Percentiles rank a stretch among this genome's conserved stretches.
Conservation (phyloP, 106 monocot species). For the Dioscorea zingiberensis region DNA sequence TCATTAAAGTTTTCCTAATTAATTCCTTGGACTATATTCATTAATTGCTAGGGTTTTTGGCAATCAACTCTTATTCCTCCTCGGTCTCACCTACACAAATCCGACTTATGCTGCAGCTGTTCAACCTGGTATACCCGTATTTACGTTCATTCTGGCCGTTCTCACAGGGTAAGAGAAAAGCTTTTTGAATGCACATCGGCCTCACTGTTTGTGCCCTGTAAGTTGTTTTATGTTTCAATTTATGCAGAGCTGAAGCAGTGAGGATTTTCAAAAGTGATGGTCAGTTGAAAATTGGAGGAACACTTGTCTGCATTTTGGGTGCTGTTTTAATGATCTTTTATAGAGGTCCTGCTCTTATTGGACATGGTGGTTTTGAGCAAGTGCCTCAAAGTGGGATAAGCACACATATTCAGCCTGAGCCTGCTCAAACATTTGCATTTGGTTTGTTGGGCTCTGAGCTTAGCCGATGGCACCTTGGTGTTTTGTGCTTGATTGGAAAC, state of each 20-base stretch:
- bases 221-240: neutral
- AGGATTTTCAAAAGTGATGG: slow-evolving; percentile 57
- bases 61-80: slow-evolving; percentile 83
- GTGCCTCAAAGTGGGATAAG: slow-evolving; percentile 15
- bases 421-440: slow-evolving; percentile 16
- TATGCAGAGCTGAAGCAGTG: slow-evolving; percentile 53
- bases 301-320: slow-evolving; percentile 57
- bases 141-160: slow-evolving; percentile 75
- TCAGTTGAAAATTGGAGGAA: slow-evolving; percentile 53
- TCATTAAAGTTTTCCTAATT: neutral
- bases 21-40: neutral
- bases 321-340: slow-evolving; percentile 73
- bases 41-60: slow-evolving; percentile 60
- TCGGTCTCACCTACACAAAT: slow-evolving; percentile 83
- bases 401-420: slow-evolving; percentile 17
- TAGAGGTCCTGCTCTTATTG: slow-evolving; percentile 62
- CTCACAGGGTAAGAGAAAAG: slow-evolving; percentile 35
- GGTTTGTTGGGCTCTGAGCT: slow-evolving; percentile 27
- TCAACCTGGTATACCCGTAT: slow-evolving; percentile 85
- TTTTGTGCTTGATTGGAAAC: slow-evolving; percentile 80
- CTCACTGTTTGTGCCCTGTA: neutral
- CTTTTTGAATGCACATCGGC: neutral
- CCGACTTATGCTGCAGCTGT: slow-evolving; percentile 77
- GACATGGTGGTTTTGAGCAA: slow-evolving; percentile 9
- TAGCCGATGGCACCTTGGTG: slow-evolving; percentile 67